These are phyloP conservation scores for Scutellaria baicalensis DNA, from an alignment of 257 asterid genomes.

Conservation along the genomic window DNA sequence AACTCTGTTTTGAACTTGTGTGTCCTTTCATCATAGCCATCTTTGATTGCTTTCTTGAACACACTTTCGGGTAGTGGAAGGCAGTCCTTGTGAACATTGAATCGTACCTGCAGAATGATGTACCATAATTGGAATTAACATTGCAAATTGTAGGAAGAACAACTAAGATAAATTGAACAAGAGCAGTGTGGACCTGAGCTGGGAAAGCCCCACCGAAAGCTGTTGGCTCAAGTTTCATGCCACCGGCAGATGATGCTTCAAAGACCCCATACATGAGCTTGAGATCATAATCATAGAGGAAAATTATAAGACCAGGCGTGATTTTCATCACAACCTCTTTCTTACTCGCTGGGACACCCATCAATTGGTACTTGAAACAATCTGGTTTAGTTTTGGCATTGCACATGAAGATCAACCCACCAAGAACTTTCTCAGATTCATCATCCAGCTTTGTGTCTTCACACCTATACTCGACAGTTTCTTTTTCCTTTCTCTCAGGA, in stretches of 20 bases:
- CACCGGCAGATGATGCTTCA: constrained; percentile 83
- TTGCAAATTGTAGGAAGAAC: background rate
- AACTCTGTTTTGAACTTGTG: constrained; percentile 72
- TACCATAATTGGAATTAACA: constrained; percentile 4
- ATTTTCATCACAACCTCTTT: constrained; percentile 61
- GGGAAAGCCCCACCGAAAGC: constrained; percentile 91
- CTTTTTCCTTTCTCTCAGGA: constrained; percentile 21
- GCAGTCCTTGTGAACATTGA: constrained; percentile 53
- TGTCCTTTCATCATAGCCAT: constrained; percentile 57
- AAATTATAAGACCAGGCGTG: constrained; percentile 73
- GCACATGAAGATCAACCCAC: constrained; percentile 93
- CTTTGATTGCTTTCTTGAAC: constrained; percentile 76
- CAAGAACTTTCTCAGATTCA: constrained; percentile 32
- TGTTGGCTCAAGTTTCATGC: constrained; percentile 79
- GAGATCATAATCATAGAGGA: constrained; percentile 86
- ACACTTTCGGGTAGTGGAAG: constrained; percentile 69
- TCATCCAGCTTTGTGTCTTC: constrained; percentile 24
- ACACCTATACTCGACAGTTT: constrained; percentile 10
- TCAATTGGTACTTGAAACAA: constrained; percentile 63
- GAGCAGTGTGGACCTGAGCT: constrained; percentile 59
- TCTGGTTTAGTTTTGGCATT: constrained; percentile 87
- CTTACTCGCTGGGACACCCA: constrained; percentile 72
- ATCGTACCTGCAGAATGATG: constrained; percentile 51
- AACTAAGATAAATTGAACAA: background rate
- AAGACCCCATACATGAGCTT: constrained; percentile 81